Base-by-base conservation (phyloP, 371 early-diverging fungal species). In the Catenaria anguillulae region DNA sequence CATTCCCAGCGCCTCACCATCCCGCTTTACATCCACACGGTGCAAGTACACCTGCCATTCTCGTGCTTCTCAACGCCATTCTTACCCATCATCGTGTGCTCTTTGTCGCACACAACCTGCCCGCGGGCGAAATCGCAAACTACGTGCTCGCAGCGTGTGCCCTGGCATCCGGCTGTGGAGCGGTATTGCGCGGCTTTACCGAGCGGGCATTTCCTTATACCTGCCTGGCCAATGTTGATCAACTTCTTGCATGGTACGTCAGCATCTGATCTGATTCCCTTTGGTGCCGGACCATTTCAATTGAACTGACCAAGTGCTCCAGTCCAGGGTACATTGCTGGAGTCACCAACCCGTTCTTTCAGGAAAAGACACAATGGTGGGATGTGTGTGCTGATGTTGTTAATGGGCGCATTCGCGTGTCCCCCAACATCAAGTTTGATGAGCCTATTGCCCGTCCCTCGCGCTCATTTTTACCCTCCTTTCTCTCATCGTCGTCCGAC, bases 281-380 rank as follows among this genome's bases (percentile, higher is more conserved):
- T 50, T 26, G 29, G 40, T 34, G 23, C 37, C 37, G 26, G 40
- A 2, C 34, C 26, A 33, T 71, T 23, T 46, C 35, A 1, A 13
- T 19, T 46, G 36, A 31, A 26, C 45, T 21, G 34, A n/a, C n/a
- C n/a, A 26, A 55, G 33, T 29, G 23, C 36, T n/a, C 17, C 54
- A 87, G 87, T 58, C 83, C 90, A 40, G 94, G 93, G 0, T 94
- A 87, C 68, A 92, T 96, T 72, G 97, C 97, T 3, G 97, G 97
- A 26, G 93, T 93, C 5, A 90, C 94, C 0, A 94, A 96, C 73
- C 92, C 92, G 24, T 81, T 89, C 0, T 92, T 93, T 70, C 92
- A 92, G 66, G 90, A 90, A 64, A 86, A 92, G 58, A 80, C 86
- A 17, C 77, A 82, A 55, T 92, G 94, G 93, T 96, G 94, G 94